Conservation (phyloP, 768 basidiomycete genomes). For the Termitomyces heimii region DNA sequence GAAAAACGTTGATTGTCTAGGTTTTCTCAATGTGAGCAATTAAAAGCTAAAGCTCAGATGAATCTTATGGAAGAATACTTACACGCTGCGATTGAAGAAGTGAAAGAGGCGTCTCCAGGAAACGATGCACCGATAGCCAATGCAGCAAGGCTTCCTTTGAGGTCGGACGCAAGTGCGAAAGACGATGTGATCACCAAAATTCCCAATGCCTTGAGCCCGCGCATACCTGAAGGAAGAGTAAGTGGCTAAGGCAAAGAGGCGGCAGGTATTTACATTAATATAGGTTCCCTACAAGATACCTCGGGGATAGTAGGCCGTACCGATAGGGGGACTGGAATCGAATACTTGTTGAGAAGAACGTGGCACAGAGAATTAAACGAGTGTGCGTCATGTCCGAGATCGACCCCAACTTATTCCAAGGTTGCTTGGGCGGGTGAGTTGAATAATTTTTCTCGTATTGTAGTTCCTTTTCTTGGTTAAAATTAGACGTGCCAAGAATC, state of each 20-base stretch:
- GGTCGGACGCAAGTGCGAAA: neutral
- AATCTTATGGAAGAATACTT: neutral
- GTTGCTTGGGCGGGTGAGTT: neutral
- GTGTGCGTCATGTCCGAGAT: neutral
- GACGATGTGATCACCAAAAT: neutral
- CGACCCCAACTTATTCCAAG: neutral
- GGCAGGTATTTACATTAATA: neutral
- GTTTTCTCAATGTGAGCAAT: neutral
- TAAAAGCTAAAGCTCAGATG: neutral
- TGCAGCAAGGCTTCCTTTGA: slow-evolving; percentile 7
- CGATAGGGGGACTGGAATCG: neutral
- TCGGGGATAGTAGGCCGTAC: neutral
- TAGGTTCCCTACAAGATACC: neutral
- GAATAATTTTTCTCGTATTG: neutral
- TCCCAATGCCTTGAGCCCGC: neutral
- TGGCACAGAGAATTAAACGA: neutral
- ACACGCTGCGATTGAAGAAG: slow-evolving; percentile 15
- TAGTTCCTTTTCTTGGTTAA: neutral
- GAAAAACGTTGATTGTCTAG: slow-evolving; percentile 35
- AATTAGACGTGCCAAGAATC: neutral
- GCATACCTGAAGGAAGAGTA: neutral
- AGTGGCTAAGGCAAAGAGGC: neutral
- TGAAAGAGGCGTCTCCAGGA: slow-evolving; percentile 15
- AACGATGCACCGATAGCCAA: slow-evolving; percentile 13
- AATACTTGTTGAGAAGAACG: neutral